Evolutionary conservation across 129 eudicot species (phyloP).

Genomic region (Flaveria linearis): DNA sequence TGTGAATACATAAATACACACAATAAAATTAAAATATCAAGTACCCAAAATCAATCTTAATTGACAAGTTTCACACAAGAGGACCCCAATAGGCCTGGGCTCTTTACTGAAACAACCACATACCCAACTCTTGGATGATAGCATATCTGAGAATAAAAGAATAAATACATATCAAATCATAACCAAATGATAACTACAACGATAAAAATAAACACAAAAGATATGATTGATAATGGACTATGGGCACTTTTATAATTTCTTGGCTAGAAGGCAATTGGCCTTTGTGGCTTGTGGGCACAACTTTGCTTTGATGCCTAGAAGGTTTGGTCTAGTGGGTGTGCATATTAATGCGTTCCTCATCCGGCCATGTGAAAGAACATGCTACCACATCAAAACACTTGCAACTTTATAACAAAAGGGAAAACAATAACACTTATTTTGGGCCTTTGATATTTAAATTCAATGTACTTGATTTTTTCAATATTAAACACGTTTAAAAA

Average conservation of each 20-base stretch:
- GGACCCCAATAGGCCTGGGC: not conserved
- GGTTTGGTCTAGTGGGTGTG: conserved; percentile 33
- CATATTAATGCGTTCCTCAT: conserved; percentile 39
- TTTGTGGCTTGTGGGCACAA: conserved; percentile 48
- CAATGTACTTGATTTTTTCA: conserved; percentile 1
- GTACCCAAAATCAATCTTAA: too few relatives aligned
- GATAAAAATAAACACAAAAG: not conserved
- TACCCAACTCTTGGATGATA: not conserved
- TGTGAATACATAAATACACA: too few relatives aligned
- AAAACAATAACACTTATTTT: conserved; percentile 15
- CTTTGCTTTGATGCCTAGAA: conserved; percentile 28
- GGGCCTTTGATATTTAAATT: not conserved
- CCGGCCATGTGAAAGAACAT: conserved; percentile 46
- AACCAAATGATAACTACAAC: not conserved
- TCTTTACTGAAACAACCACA: not conserved
- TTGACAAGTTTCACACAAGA: not conserved
- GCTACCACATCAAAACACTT: conserved; percentile 44
- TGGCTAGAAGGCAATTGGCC: conserved; percentile 26
- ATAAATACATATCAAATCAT: not conserved
- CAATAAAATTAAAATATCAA: too few relatives aligned
- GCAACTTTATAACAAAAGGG: conserved; percentile 32
- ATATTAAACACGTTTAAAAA: not conserved
- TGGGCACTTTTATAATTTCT: conserved; percentile 12
- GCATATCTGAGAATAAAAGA: not conserved
- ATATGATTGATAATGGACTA: not conserved